Evolutionary conservation across 371 early-diverging fungal genomes (phyloP).

Genomic region (Mortierella sp.): DNA sequence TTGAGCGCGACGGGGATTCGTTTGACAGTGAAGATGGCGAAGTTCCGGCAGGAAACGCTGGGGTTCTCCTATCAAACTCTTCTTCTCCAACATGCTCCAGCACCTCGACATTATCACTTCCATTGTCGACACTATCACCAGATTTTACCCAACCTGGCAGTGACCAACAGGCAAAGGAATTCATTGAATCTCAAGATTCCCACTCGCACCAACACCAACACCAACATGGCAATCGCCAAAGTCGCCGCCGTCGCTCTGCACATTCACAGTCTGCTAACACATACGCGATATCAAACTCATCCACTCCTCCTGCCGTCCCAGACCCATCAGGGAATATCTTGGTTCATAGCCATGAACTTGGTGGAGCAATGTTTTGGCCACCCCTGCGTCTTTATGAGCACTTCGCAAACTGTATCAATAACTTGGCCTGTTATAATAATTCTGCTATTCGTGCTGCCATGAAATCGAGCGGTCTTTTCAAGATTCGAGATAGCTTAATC

Average conservation of each 20-base stretch:
- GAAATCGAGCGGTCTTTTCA: slow-evolving; percentile 60
- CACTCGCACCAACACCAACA: slow-evolving; percentile 14
- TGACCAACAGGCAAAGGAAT: slow-evolving; percentile 8
- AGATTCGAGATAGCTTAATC: slow-evolving; percentile 57
- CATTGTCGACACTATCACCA: slow-evolving; percentile 27
- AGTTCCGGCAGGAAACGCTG: not conserved
- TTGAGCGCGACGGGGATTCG: slow-evolving; percentile 19
- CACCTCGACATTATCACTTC: slow-evolving; percentile 39
- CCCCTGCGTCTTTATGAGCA: slow-evolving; percentile 53
- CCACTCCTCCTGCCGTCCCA: slow-evolving; percentile 35
- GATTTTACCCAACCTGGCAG: not conserved
- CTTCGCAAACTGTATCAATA: slow-evolving; percentile 57
- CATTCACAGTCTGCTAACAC: slow-evolving; percentile 25
- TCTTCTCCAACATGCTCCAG: slow-evolving; percentile 43
- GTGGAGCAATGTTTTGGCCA: slow-evolving; percentile 42
- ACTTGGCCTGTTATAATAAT: slow-evolving; percentile 58
- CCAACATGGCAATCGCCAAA: slow-evolving; percentile 8
- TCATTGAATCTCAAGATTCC: slow-evolving; percentile 12
- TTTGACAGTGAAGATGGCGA: slow-evolving; percentile 22
- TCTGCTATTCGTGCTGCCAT: slow-evolving; percentile 56
- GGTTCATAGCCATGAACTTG: slow-evolving; percentile 18
- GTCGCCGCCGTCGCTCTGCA: slow-evolving; percentile 29
- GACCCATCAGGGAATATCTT: slow-evolving; percentile 10
- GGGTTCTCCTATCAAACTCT: slow-evolving; percentile 17
- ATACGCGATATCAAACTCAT: slow-evolving; percentile 22